A percentile compares a stretch with the other conserved stretches of the same genome.
Evolutionary conservation across 805 yeast genomes (phyloP).

Genomic region (Diddensiella caesifluorescens): DNA sequence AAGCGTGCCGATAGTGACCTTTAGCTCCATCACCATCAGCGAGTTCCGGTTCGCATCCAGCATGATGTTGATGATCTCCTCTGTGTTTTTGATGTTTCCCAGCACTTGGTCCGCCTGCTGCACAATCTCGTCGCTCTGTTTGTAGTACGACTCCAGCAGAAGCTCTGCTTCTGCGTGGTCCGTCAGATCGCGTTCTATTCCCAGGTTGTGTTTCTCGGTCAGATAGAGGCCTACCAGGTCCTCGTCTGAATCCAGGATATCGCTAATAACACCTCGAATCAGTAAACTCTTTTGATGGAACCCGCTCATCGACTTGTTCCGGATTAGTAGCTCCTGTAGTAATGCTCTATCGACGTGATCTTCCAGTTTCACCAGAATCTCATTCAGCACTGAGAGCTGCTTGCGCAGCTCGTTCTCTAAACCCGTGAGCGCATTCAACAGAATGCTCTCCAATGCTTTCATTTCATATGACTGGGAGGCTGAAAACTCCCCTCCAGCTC

Average conservation of each 20-base stretch:
- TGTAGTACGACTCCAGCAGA: conserved; percentile 81
- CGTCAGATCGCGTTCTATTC: conserved; percentile 36
- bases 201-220: conserved; percentile 39
- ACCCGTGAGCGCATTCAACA: conserved; percentile 73
- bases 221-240: conserved; percentile 77
- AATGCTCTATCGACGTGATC: conserved; percentile 72
- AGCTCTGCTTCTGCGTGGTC: conserved; percentile 70
- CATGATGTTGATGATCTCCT: conserved; percentile 87
- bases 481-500: conserved; percentile 45
- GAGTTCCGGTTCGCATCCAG: conserved; percentile 88
- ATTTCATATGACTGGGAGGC: conserved; percentile 62
- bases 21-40: conserved; percentile 78
- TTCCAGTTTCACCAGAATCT: conserved; percentile 65
- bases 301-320: conserved; percentile 63
- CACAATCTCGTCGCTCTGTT: conserved; percentile 88
- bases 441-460: conserved; percentile 73
- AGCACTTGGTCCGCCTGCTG: conserved; percentile 82
- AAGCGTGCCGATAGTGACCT: conserved; percentile 75
- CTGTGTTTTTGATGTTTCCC: conserved; percentile 82
- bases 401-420: conserved; percentile 68
- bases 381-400: conserved; percentile 54
- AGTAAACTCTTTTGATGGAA: conserved; percentile 72
- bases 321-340: conserved; percentile 64
- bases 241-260: conserved; percentile 79
- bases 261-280: conserved; percentile 78